A percentile compares a stretch with the other conserved stretches of the same genome.
phyloP scores from a whole-genome alignment of 106 monocot species.

The Dendrobium officinale region DNA sequence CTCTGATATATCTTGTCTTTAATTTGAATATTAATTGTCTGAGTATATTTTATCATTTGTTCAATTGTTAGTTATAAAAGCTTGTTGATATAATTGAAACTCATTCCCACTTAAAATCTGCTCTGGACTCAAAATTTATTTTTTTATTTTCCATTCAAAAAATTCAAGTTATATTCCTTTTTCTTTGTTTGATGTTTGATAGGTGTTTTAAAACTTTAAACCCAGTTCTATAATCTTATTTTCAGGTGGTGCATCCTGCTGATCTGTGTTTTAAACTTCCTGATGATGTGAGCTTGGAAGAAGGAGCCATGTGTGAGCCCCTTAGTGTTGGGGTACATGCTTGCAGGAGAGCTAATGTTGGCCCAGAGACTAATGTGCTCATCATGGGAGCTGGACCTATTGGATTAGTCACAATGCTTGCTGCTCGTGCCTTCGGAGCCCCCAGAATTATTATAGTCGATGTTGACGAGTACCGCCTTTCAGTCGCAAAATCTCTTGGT shows the following conservation, averaged over 20 bases:
- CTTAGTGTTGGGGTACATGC: slow-evolving; percentile 95
- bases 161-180: neutral
- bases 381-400: slow-evolving; percentile 97
- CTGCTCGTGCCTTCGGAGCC: slow-evolving; percentile 81
- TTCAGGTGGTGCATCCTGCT: slow-evolving; percentile 78
- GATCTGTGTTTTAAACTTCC: slow-evolving; percentile 93
- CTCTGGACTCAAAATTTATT: neutral
- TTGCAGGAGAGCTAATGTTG: slow-evolving; percentile 68
- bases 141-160: neutral
- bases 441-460: slow-evolving; percentile 76
- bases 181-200: neutral
- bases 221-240: neutral
- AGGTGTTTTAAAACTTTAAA: neutral
- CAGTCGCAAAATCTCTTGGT: slow-evolving; percentile 87
- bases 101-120: neutral
- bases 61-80: too few relatives aligned
- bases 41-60: too few relatives aligned
- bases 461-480: slow-evolving; percentile 67
- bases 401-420: slow-evolving; percentile 87
- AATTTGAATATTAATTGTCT: too few relatives aligned
- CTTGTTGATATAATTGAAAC: too few relatives aligned
- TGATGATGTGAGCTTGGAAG: slow-evolving; percentile 84
- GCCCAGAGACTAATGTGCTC: slow-evolving; percentile 74
- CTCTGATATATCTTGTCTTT: too few relatives aligned
- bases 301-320: slow-evolving; percentile 99